Conservation (phyloP, 2,329 filamentous ascomycete species). For the Dichotomopilus funicola region DNA sequence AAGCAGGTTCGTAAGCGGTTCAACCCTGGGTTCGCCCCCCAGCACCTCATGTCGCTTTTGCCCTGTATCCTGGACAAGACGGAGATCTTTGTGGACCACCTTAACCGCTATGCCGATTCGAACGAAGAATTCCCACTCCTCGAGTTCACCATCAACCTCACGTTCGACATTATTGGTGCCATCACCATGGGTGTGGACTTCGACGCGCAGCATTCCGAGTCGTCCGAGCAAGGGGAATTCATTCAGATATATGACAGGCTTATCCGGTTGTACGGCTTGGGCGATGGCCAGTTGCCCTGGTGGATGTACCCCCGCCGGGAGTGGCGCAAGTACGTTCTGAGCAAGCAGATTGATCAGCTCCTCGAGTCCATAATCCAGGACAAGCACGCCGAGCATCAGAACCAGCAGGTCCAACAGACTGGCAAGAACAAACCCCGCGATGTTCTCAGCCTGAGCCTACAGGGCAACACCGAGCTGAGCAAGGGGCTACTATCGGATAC, state of each 20-base stretch:
- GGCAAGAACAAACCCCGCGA: conserved; percentile 22
- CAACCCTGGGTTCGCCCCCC: conserved; percentile 34
- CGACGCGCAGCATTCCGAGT: conserved; percentile 27
- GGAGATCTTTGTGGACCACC: conserved; percentile 25
- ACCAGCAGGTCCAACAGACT: background rate
- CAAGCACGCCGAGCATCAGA: conserved; percentile 19
- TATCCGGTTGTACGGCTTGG: conserved; percentile 22
- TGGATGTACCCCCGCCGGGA: conserved; percentile 19
- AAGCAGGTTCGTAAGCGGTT: conserved; percentile 31
- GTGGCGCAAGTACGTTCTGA: conserved; percentile 19
- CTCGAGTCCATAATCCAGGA: conserved; percentile 24
- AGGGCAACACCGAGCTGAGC: conserved; percentile 26
- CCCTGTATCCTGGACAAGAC: conserved; percentile 33
- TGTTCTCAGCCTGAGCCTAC: conserved; percentile 31
- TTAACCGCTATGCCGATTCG: conserved; percentile 26
- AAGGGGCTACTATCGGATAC: conserved; percentile 26
- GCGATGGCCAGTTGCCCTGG: conserved; percentile 18
- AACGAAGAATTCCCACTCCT: conserved; percentile 27
- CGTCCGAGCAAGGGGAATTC: conserved; percentile 25
- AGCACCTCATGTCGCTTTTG: conserved; percentile 33
- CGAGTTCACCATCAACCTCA: conserved; percentile 34
- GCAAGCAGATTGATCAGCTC: conserved; percentile 21
- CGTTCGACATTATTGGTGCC: conserved; percentile 24
- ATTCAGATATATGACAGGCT: conserved; percentile 28
- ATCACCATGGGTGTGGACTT: conserved; percentile 32